Evolutionary conservation across 306 rosid species (phyloP).

Genomic region (Quercus agrifolia): DNA sequence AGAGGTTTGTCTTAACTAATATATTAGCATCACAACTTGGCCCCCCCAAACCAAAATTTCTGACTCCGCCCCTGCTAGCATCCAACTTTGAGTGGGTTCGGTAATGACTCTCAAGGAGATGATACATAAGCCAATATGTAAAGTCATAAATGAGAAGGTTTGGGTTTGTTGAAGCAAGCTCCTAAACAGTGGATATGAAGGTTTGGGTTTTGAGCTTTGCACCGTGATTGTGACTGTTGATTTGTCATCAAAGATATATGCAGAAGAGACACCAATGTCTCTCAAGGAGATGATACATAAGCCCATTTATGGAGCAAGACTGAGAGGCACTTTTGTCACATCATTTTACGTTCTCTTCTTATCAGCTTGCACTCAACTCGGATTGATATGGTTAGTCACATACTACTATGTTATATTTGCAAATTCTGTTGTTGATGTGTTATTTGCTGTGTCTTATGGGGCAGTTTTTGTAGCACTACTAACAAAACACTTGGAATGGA

Average conservation of each 20-base stretch:
- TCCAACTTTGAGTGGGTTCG: too few species aligned
- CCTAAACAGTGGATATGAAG: too few species aligned
- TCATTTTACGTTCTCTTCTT: slow-evolving; percentile 26
- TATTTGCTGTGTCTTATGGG: slow-evolving; percentile 12
- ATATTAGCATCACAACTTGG: too few species aligned
- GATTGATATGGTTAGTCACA: slow-evolving; percentile 13
- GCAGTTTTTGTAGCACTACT: slow-evolving; percentile 25
- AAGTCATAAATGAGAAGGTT: too few species aligned
- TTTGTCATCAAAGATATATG: slow-evolving; percentile 33
- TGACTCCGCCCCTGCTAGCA: too few species aligned
- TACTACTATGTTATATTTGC: neutral
- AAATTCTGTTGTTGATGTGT: neutral
- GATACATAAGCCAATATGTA: too few species aligned
- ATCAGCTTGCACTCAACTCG: slow-evolving; percentile 25
- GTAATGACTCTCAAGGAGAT: too few species aligned
- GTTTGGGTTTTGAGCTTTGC: slow-evolving; percentile 19
- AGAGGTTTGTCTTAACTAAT: too few species aligned
- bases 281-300: slow-evolving; percentile 36
- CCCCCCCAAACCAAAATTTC: too few species aligned
- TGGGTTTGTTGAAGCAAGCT: too few species aligned
- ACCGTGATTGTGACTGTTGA: slow-evolving; percentile 25
- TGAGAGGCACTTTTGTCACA: slow-evolving; percentile 36
- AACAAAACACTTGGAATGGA: neutral
- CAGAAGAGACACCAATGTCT: slow-evolving; percentile 21
- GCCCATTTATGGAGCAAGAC: slow-evolving; percentile 19